A percentile compares a stretch with the other conserved stretches of the same genome.
Evolutionary conservation across 306 rosid species (phyloP).

Genomic region (Vigna nakashimae): DNA sequence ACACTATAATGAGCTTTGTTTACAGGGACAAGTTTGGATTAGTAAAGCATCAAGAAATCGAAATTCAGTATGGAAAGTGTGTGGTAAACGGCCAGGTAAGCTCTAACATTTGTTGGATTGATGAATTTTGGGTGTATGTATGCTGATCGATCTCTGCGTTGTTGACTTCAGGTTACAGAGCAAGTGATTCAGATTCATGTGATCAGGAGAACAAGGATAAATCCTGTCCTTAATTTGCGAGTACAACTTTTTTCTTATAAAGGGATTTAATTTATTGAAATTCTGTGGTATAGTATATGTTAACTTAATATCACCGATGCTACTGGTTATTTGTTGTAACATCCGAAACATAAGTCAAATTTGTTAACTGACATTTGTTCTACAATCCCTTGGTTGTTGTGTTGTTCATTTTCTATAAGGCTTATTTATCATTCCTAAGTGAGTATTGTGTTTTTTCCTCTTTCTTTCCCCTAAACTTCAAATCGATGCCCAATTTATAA

Average conservation of each 20-base stretch:
- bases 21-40: slow-evolving; percentile 79
- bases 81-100: slow-evolving; percentile 75
- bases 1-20: slow-evolving; percentile 6
- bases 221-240: slow-evolving; percentile 40
- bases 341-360: slow-evolving; percentile 35
- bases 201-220: slow-evolving; percentile 50
- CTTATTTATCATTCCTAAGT: slow-evolving; percentile 15
- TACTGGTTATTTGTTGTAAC: slow-evolving; percentile 1
- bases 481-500: slow-evolving; percentile 15
- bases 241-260: neutral
- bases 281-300: neutral
- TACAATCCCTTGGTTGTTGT: neutral
- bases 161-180: slow-evolving; percentile 68
- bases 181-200: slow-evolving; percentile 82
- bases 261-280: slow-evolving; percentile 31
- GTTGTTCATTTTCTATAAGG: slow-evolving; percentile 23
- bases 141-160: slow-evolving; percentile 26
- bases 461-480: slow-evolving; percentile 3
- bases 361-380: slow-evolving; percentile 25
- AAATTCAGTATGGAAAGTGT: slow-evolving; percentile 58
- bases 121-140: slow-evolving; percentile 28
- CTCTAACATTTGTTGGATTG: slow-evolving; percentile 1
- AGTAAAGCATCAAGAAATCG: slow-evolving; percentile 65
- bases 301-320: slow-evolving; percentile 15
- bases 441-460: neutral